Evolutionary conservation across 768 basidiomycete species (phyloP).

Genomic region (Trametes meyenii): DNA sequence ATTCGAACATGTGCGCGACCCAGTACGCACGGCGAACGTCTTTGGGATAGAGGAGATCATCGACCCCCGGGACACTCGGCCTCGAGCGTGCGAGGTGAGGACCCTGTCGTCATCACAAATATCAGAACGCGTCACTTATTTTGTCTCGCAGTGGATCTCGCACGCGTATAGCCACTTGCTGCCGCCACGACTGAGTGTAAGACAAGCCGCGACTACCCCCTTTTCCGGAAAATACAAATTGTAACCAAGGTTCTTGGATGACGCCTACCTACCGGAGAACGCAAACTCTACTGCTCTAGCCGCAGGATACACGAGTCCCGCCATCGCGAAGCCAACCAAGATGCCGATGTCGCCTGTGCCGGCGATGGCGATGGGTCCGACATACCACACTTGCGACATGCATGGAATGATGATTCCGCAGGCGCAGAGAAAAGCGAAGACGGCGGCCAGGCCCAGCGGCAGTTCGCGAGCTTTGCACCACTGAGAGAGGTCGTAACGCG

Average conservation of each 20-base stretch:
- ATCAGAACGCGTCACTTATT: neutral
- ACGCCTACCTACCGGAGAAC: slow-evolving; percentile 13
- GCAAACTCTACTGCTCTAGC: slow-evolving; percentile 35
- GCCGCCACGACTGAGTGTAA: slow-evolving; percentile 8
- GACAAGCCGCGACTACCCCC: neutral
- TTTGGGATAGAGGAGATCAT: slow-evolving; percentile 26
- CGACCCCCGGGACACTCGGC: slow-evolving; percentile 24
- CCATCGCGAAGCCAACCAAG: slow-evolving; percentile 41
- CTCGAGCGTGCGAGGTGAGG: slow-evolving; percentile 21
- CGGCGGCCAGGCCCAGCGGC: slow-evolving; percentile 45
- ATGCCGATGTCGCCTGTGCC: slow-evolving; percentile 55
- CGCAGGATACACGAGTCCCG: slow-evolving; percentile 35
- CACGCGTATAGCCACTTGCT: slow-evolving; percentile 19
- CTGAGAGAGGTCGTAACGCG: slow-evolving; percentile 39
- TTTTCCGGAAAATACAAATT: slow-evolving; percentile 16
- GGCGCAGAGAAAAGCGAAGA: slow-evolving; percentile 43
- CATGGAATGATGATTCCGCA: slow-evolving; percentile 46
- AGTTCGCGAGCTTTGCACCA: slow-evolving; percentile 43
- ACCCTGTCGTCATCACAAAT: too few species aligned
- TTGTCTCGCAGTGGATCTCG: slow-evolving; percentile 8
- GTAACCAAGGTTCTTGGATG: neutral
- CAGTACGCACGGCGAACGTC: slow-evolving; percentile 12
- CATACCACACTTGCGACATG: slow-evolving; percentile 57
- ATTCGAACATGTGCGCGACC: slow-evolving; percentile 23
- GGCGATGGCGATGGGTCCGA: slow-evolving; percentile 47